A percentile compares a stretch with the other conserved stretches of the same genome.
Evolutionary conservation across 257 asterid species (phyloP).

Genomic region (Anisodus tanguticus): DNA sequence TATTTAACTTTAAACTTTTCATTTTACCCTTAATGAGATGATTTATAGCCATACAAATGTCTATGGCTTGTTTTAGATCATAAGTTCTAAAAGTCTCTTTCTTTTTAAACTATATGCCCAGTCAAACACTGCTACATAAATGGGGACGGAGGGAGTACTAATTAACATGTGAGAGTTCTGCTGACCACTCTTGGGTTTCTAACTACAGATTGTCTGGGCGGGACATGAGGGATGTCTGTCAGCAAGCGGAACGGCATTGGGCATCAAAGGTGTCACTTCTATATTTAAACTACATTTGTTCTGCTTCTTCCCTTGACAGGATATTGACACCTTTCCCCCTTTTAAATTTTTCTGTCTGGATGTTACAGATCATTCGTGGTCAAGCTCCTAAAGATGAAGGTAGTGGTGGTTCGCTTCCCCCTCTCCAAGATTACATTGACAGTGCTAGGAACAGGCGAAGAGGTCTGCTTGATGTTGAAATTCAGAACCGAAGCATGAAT

Average conservation of each 20-base stretch:
- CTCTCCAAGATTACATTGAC: slow-evolving; percentile 63
- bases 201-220: slow-evolving; percentile 86
- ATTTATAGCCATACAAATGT: not conserved
- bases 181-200: slow-evolving; percentile 20
- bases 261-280: slow-evolving; percentile 80
- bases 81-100: not conserved
- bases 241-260: slow-evolving; percentile 97
- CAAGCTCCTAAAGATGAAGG: slow-evolving; percentile 53
- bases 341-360: slow-evolving; percentile 21
- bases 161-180: slow-evolving; percentile 6
- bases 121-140: too few relatives aligned
- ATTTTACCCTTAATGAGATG: not conserved
- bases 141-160: not conserved
- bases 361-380: slow-evolving; percentile 68
- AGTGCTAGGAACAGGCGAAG: slow-evolving; percentile 58
- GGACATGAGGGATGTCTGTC: slow-evolving; percentile 92
- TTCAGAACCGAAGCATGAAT: slow-evolving; percentile 42
- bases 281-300: not conserved
- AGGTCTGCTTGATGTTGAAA: slow-evolving; percentile 48
- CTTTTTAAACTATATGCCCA: too few relatives aligned
- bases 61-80: not conserved
- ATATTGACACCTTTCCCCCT: slow-evolving; percentile 19
- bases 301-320: not conserved
- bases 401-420: slow-evolving; percentile 59
- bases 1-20: not conserved